These are phyloP conservation scores for Akanthomyces uredinophilus DNA, from an alignment of 2,329 filamentous ascomycete genomes.

Conservation along the genomic window DNA sequence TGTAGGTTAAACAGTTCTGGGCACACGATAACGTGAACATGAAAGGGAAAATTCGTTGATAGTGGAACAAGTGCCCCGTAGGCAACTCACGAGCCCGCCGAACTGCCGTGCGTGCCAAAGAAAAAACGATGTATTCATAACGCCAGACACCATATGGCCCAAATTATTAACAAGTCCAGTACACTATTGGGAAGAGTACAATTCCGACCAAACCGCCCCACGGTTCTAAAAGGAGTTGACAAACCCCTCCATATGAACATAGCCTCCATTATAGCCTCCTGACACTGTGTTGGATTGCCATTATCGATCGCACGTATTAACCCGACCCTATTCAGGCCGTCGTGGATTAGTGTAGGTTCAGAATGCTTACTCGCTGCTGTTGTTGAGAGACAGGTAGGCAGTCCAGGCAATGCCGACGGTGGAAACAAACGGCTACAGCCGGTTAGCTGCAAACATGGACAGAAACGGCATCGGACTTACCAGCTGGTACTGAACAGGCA, in stretches of 20 bases:
- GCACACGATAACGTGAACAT: too few species aligned
- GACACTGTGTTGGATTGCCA: too few species aligned
- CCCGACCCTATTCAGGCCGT: too few species aligned
- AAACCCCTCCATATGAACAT: background rate
- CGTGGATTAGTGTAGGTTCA: too few species aligned
- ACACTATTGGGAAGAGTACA: background rate
- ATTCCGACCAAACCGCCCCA: background rate
- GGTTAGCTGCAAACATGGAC: background rate
- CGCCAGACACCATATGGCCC: background rate
- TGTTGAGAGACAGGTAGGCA: conserved; percentile 88
- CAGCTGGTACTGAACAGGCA: conserved; percentile 94
- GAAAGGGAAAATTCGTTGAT: too few species aligned
- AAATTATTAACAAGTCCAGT: background rate
- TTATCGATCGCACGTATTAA: background rate
- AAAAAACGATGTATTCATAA: background rate
- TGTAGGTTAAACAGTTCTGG: background rate
- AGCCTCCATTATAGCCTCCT: background rate
- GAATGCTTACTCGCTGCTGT: conserved; percentile 65
- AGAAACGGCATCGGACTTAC: conserved; percentile 51
- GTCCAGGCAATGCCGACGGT: conserved; percentile 97
- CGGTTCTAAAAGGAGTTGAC: background rate
- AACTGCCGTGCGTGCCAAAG: background rate
- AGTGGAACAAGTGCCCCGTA: too few species aligned
- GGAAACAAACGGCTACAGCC: conserved; percentile 82
- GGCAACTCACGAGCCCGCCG: too few species aligned